Evolutionary conservation across 208 protist genomes (phyloP).

Genomic region (Leishmania lainsoni): DNA sequence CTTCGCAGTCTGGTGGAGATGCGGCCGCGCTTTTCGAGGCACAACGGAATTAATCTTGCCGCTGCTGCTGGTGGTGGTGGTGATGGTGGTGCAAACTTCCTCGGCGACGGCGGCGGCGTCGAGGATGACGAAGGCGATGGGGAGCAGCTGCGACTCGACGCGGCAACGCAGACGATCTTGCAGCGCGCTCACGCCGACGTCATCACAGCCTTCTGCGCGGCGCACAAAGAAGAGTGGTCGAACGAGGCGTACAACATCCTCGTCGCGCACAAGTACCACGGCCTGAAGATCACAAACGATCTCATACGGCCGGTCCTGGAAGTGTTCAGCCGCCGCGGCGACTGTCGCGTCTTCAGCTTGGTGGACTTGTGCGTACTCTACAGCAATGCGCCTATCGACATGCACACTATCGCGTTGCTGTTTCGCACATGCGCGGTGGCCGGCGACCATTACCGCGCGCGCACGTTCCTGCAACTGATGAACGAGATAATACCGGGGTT

Average conservation of each 20-base stretch:
- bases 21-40: conserved; percentile 43
- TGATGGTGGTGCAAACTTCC: not conserved
- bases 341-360: conserved; percentile 87
- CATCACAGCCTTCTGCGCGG: conserved; percentile 52
- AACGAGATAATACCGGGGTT: conserved; percentile 83
- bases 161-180: conserved; percentile 37
- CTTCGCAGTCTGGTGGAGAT: conserved; percentile 81
- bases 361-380: conserved; percentile 87
- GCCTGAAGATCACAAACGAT: conserved; percentile 69
- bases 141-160: conserved; percentile 24
- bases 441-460: conserved; percentile 79
- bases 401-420: conserved; percentile 69
- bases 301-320: conserved; percentile 64
- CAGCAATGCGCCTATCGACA: conserved; percentile 72
- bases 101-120: not conserved
- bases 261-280: conserved; percentile 89
- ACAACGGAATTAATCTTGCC: not conserved
- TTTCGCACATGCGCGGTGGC: conserved; percentile 78
- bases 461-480: conserved; percentile 73
- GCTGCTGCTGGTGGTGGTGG: not conserved
- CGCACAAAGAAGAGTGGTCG: conserved; percentile 58
- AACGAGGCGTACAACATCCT: conserved; percentile 86
- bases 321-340: conserved; percentile 64
- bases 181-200: conserved; percentile 61
- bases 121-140: conserved; percentile 12